phyloP scores from a whole-genome alignment of 192 early-diverging fungal species.

The Linnemannia hyalina region DNA sequence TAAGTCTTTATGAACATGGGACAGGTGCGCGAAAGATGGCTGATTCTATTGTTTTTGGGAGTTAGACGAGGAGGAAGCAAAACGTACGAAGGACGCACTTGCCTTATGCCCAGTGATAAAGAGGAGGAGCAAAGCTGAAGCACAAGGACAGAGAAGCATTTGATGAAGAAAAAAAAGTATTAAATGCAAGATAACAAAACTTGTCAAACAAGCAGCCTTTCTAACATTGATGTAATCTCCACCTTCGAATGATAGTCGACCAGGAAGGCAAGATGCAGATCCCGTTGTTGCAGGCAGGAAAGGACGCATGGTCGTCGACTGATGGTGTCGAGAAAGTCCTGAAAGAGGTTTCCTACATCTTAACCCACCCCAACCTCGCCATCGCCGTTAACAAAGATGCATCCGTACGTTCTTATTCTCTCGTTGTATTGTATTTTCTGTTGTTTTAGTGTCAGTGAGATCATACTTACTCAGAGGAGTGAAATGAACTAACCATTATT shows the following conservation, averaged over 20 bases:
- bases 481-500: neutral
- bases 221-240: neutral
- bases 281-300: constrained; percentile 94
- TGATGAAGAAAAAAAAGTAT: too few relatives aligned
- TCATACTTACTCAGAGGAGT: neutral
- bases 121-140: too few relatives aligned
- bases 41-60: too few relatives aligned
- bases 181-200: too few relatives aligned
- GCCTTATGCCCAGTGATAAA: too few relatives aligned
- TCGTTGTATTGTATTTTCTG: neutral
- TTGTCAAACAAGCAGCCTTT: too few relatives aligned
- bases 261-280: constrained; percentile 96
- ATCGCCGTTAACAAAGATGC: constrained; percentile 97
- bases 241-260: constrained; percentile 73
- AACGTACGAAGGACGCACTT: too few relatives aligned
- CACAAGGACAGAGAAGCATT: too few relatives aligned
- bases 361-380: constrained; percentile 98
- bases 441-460: neutral
- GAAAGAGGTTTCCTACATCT: constrained; percentile 92
- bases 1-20: constrained; percentile 25
- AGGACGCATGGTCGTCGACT: constrained; percentile 96
- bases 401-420: constrained; percentile 68
- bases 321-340: constrained; percentile 99
- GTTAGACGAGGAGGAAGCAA: neutral
- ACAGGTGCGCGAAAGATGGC: too few relatives aligned